phyloP scores from a whole-genome alignment of 2,329 filamentous ascomycete species.

The Fusarium irregulare region DNA sequence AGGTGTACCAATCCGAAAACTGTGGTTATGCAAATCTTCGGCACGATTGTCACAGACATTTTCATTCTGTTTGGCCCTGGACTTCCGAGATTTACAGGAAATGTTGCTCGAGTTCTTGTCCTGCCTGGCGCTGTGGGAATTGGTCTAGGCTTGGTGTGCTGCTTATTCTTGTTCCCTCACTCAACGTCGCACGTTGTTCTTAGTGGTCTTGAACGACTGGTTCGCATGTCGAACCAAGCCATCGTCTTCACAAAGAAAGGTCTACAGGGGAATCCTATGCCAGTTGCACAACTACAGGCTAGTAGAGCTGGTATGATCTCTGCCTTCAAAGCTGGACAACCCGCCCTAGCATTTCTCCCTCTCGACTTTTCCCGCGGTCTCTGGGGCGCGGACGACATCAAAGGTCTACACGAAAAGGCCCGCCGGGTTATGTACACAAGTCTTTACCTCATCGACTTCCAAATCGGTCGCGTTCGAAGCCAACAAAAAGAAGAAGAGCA shows the following conservation, averaged over 20 bases:
- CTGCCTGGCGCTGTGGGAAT: constrained; percentile 60
- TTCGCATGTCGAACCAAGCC: constrained; percentile 48
- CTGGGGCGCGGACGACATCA: constrained; percentile 59
- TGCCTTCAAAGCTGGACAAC: constrained; percentile 53
- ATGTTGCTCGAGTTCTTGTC: constrained; percentile 51
- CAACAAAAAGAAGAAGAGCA: constrained; percentile 37
- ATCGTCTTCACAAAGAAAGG: constrained; percentile 48
- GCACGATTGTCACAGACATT: constrained; percentile 59
- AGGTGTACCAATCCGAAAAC: constrained; percentile 60
- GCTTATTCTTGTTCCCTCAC: constrained; percentile 60
- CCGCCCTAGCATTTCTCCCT: constrained; percentile 56
- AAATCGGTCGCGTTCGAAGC: constrained; percentile 49
- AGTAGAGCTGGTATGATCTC: constrained; percentile 47
- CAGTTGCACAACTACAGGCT: constrained; percentile 48
- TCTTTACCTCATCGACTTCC: constrained; percentile 56
- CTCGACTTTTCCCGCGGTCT: constrained; percentile 59
- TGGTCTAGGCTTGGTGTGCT: constrained; percentile 57
- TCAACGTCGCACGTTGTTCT: constrained; percentile 61
- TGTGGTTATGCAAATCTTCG: constrained; percentile 57
- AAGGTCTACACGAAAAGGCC: constrained; percentile 50
- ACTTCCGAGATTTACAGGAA: constrained; percentile 39
- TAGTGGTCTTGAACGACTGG: constrained; percentile 47
- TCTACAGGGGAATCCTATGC: constrained; percentile 32
- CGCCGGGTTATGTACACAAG: constrained; percentile 51
- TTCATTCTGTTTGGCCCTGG: constrained; percentile 58